Percentiles rank a stretch among this genome's conserved stretches.
Conservation (phyloP, 2,329 filamentous ascomycete species). For the Sclerotinia nivalis region DNA sequence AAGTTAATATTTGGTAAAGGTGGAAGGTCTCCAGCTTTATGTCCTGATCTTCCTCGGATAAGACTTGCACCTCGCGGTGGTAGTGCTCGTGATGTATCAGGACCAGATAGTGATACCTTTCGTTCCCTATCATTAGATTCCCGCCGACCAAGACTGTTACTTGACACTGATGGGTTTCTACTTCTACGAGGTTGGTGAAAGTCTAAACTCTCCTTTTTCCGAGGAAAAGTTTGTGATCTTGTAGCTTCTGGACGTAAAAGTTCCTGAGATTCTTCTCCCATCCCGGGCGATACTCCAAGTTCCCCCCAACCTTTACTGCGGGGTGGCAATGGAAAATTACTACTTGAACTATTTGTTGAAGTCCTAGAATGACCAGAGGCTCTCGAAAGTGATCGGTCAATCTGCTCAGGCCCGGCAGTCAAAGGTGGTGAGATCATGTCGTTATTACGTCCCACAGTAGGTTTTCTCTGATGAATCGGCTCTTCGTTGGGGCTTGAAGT, state of each 20-base stretch:
- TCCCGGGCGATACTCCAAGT: slow-evolving; percentile 51
- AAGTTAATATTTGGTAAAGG: slow-evolving; percentile 50
- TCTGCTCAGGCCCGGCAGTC: slow-evolving; percentile 22
- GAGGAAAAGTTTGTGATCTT: slow-evolving; percentile 41
- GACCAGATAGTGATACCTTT: slow-evolving; percentile 37
- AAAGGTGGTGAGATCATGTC: slow-evolving; percentile 25
- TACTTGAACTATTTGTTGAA: slow-evolving; percentile 33
- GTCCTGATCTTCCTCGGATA: slow-evolving; percentile 32
- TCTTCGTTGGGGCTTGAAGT: slow-evolving; percentile 31
- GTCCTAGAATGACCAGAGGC: slow-evolving; percentile 34
- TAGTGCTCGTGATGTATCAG: slow-evolving; percentile 36
- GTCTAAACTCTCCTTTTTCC: slow-evolving; percentile 30
- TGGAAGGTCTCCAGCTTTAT: slow-evolving; percentile 32
- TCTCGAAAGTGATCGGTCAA: slow-evolving; percentile 30
- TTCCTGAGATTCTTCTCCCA: slow-evolving; percentile 45
- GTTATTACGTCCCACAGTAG: slow-evolving; percentile 30
- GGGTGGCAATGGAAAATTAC: slow-evolving; percentile 31
- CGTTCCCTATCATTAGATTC: slow-evolving; percentile 26
- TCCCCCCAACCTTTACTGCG: slow-evolving; percentile 59
- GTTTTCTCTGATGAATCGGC: slow-evolving; percentile 38
- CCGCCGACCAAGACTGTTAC: not conserved
- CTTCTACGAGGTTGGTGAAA: not conserved
- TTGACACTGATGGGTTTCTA: slow-evolving; percentile 6
- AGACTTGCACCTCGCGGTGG: slow-evolving; percentile 40
- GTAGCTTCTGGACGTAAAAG: slow-evolving; percentile 40